Percentiles rank a stretch among this genome's conserved stretches.
Conservation (phyloP, 345 rosid species). For the Murraya koenigii region DNA sequence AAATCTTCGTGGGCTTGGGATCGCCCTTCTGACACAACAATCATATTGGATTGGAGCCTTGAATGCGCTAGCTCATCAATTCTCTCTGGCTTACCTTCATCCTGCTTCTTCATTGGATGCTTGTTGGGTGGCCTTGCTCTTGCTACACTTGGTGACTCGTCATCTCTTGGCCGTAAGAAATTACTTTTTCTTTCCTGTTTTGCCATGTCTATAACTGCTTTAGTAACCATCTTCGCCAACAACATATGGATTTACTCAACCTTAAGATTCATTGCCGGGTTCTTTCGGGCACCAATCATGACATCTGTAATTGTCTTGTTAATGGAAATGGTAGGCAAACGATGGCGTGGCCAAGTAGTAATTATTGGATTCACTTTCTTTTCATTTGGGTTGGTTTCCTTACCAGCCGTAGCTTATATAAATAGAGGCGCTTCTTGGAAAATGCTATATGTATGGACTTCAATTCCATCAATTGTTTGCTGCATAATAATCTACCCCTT, state of each 20-base stretch:
- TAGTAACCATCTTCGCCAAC: constrained; percentile 33
- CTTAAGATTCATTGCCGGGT: neutral
- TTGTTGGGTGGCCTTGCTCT: constrained; percentile 47
- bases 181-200: constrained; percentile 43
- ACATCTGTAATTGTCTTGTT: constrained; percentile 32
- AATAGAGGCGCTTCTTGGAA: constrained; percentile 32
- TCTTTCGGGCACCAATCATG: neutral
- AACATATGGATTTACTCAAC: constrained; percentile 44
- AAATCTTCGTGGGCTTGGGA: constrained; percentile 48
- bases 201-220: constrained; percentile 36
- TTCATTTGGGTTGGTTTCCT: constrained; percentile 45
- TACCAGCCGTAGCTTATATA: constrained; percentile 31
- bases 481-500: constrained; percentile 26
- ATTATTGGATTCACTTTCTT: constrained; percentile 44
- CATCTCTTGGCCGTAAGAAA: constrained; percentile 56
- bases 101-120: constrained; percentile 56
- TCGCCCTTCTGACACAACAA: constrained; percentile 19
- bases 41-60: constrained; percentile 54
- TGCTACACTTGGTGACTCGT: constrained; percentile 48
- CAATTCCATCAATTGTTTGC: constrained; percentile 32
- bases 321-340: constrained; percentile 38
- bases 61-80: constrained; percentile 40
- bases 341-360: constrained; percentile 43
- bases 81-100: constrained; percentile 51
- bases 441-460: constrained; percentile 37